A percentile compares a stretch with the other conserved stretches of the same genome.
Evolutionary conservation across 1,284 basidiomycete species (phyloP).

Genomic region (Naganishia cerealis): DNA sequence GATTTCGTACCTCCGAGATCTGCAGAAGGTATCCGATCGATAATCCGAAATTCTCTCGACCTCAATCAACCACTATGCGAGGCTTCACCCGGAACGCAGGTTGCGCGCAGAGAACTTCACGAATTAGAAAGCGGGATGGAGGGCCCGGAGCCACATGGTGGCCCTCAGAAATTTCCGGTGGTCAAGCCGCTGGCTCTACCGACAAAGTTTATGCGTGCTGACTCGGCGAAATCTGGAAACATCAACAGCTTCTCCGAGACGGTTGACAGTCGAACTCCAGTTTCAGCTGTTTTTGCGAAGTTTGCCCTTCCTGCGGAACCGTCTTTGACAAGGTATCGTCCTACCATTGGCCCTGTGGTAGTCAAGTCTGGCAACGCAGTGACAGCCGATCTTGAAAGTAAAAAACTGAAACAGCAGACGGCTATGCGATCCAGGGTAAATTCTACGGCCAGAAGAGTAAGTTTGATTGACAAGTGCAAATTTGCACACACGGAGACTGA

Average conservation of each 20-base stretch:
- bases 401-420: neutral
- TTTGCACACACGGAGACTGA: neutral
- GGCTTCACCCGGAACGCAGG: constrained; percentile 30
- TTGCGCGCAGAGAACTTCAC: constrained; percentile 12
- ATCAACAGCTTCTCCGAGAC: neutral
- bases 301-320: neutral
- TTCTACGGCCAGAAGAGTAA: constrained; percentile 27
- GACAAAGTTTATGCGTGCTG: constrained; percentile 30
- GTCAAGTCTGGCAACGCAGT: neutral
- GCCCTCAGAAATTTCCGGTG: neutral
- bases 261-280: neutral
- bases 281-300: constrained; percentile 13
- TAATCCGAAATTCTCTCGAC: constrained; percentile 30
- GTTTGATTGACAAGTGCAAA: neutral
- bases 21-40: constrained; percentile 12
- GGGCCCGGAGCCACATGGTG: neutral
- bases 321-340: neutral
- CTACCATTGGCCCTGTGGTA: neutral
- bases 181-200: constrained; percentile 8
- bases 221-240: constrained; percentile 5
- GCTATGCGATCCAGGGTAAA: constrained; percentile 7
- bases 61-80: constrained; percentile 28
- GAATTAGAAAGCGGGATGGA: neutral
- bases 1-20: constrained; percentile 30
- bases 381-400: neutral